Base-by-base conservation (phyloP, 2,329 filamentous ascomycete species). In the Dothideomycetes sp. region DNA sequence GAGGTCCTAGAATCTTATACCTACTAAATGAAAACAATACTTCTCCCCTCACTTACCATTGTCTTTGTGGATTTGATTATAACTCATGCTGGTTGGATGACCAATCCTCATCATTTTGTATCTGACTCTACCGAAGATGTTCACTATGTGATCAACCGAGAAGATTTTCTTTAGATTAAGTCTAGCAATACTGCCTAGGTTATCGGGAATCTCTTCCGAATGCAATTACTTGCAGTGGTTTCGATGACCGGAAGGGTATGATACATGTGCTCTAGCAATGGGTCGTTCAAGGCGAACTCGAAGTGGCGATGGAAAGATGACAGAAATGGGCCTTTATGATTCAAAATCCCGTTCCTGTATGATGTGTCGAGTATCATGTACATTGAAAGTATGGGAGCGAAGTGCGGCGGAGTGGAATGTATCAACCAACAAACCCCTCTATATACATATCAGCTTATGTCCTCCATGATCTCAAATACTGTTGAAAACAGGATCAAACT, bases 121-220 rank as follows among this genome's bases (percentile, higher is more conserved):
- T 73, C 70, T 48, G 68, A 70, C 52, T 67, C 65, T 11, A 58
- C 53, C 3, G 58, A 62, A 22, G 64, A 67, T 22, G 54, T 54
- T 2, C 76, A 74, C 45, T 71, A 75, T 47, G 49, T 74, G 5
- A 69, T 68, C 49, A 75, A 70, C 51, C 71, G 75, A 52, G 73
- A 63, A 58, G 61, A 69, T 49, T 64, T 64, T 1, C 53, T 68
- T 33, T 64, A 68, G 43, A 59, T 67, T 48, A 64, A 64, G 45
- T 67, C 64, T 63, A 64, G 65, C 48, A 68, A 68, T 45, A 67
- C 67, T 28, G 61, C 58, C 15, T 70, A 65, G 68, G 73, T n/a
- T n/a, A 71, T 3, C 67, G 73, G 47, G 70, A 70, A 4, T 70
- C 63, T 3, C 72, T 68, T 41, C 61, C 64, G 34, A 68, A 72